Percentiles rank a stretch among this genome's conserved stretches.
These are phyloP conservation scores for Parachaetomium inaequale DNA, from an alignment of 495 filamentous ascomycete genomes.

Conservation along the genomic window DNA sequence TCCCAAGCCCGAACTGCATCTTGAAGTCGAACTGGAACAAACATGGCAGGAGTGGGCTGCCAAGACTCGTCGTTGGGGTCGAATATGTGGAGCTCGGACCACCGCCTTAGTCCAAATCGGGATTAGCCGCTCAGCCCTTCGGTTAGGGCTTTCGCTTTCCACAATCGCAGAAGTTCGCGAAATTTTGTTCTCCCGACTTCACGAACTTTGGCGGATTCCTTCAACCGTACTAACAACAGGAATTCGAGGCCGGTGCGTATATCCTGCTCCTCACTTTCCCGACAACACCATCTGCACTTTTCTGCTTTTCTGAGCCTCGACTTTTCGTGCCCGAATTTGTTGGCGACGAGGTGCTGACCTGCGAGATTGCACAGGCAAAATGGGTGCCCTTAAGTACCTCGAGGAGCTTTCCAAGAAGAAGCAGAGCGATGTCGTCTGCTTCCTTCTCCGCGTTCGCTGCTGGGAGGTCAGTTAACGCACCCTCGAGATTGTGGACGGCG, in stretches of 20 bases:
- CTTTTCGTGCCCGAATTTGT: conserved; percentile 14
- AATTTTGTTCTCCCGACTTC: conserved; percentile 28
- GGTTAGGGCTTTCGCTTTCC: conserved; percentile 35
- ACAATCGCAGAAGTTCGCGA: conserved; percentile 28
- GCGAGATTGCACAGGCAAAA: conserved; percentile 46
- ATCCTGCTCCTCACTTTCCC: conserved; percentile 8
- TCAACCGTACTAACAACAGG: conserved; percentile 34
- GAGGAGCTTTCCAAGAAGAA: conserved; percentile 99
- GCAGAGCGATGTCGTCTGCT: conserved; percentile 98
- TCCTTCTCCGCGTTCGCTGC: conserved; percentile 98
- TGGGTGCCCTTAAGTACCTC: conserved; percentile 98
- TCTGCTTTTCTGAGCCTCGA: conserved; percentile 1
- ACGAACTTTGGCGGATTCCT: conserved; percentile 25
- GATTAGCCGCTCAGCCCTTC: conserved; percentile 17
- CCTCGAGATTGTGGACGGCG: conserved; percentile 37
- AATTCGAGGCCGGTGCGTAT: conserved; percentile 30
- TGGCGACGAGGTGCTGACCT: conserved; percentile 15
- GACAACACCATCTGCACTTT: not conserved
- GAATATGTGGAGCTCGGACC: conserved; percentile 18
- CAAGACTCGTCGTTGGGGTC: conserved; percentile 3
- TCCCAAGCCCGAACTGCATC: not conserved
- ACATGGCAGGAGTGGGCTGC: not conserved
- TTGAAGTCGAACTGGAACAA: not conserved
- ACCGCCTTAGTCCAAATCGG: conserved; percentile 7
- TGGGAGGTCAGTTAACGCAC: conserved; percentile 90